Percentiles rank a stretch among this genome's conserved stretches.
These are phyloP conservation scores for Metschnikowia vanudenii DNA, from an alignment of 805 yeast species.

Conservation along the genomic window DNA sequence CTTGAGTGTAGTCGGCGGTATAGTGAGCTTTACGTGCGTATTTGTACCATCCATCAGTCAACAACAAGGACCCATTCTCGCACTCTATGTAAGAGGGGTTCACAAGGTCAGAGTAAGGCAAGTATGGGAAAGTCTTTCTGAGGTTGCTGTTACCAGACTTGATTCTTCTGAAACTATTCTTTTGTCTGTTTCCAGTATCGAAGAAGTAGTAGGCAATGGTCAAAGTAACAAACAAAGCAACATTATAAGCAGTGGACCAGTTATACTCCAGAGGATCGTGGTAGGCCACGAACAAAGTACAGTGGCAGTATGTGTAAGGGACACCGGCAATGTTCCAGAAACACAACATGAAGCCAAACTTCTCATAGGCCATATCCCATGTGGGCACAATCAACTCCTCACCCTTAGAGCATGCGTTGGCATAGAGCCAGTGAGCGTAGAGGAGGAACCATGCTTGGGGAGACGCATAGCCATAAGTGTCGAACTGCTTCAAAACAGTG, in stretches of 20 bases:
- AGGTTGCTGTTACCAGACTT: conserved; percentile 74
- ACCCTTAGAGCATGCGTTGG: conserved; percentile 96
- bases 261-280: conserved; percentile 83
- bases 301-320: conserved; percentile 95
- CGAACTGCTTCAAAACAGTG: conserved; percentile 75
- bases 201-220: conserved; percentile 83
- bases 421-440: conserved; percentile 90
- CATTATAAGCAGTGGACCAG: conserved; percentile 64
- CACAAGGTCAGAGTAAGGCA: conserved; percentile 78
- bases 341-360: conserved; percentile 97
- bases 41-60: conserved; percentile 92
- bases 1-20: conserved; percentile 89
- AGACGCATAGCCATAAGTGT: conserved; percentile 72
- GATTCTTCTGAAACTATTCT: conserved; percentile 83
- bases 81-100: conserved; percentile 86
- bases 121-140: conserved; percentile 90
- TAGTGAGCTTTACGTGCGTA: conserved; percentile 94
- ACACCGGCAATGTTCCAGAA: conserved; percentile 99
- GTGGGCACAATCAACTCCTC: conserved; percentile 96
- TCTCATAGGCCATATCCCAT: conserved; percentile 99
- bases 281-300: conserved; percentile 77
- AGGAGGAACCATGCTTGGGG: conserved; percentile 72
- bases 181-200: conserved; percentile 93
- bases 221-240: conserved; percentile 53
- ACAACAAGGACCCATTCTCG: conserved; percentile 76